Evolutionary conservation across 805 yeast genomes (phyloP), one percentile per base, ranked within the genome.

Genomic region (Sugiyamaella valdiviana): DNA sequence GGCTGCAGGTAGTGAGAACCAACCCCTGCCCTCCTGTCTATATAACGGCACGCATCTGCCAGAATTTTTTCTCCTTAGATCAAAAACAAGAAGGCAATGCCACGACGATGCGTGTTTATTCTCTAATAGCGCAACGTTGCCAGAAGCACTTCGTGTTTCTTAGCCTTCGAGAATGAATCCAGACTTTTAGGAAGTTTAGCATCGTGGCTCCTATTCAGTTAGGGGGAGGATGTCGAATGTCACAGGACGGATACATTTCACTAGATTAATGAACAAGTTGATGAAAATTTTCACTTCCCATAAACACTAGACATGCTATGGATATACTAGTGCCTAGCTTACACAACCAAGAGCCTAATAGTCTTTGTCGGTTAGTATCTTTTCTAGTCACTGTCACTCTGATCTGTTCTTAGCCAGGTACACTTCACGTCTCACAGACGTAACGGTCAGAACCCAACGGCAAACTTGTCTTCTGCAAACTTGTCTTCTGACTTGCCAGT

Each of bases 11-110:
- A n/a, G n/a, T n/a, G n/a, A n/a, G n/a, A n/a, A n/a, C n/a, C 42
- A 36, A 21, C 45, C 45, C 45, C 32, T 23, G 35, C 40, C 40
- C 40, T 20, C 5, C 7, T 44, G 29, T 48, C 39, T 46, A 47
- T 38, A 47, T 46, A 19, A 20, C 6, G n/a, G 38, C 36, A 14
- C 21, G 21, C 12, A 21, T 19, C 45, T 35, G 42, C 45, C 32
- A 42, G 12, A 35, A 52, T 45, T 39, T 51, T 52, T 50, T 50
- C 51, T 63, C 61, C 54, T 51, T 45, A 53, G 67, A 63, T 63
- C 67, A 64, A 64, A 64, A 63, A 63, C 59, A 52, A 62, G 61
- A 63, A 63, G 61, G 60, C 51, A 22, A 45, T 64, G 68, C 68
- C 68, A 64, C 68, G 68, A 62, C 67, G 64, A 47, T 40, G 42